Evolutionary conservation across 495 filamentous ascomycete species (phyloP), one percentile per base, ranked within the genome.

Genomic region (Aspergillus mulundensis): DNA sequence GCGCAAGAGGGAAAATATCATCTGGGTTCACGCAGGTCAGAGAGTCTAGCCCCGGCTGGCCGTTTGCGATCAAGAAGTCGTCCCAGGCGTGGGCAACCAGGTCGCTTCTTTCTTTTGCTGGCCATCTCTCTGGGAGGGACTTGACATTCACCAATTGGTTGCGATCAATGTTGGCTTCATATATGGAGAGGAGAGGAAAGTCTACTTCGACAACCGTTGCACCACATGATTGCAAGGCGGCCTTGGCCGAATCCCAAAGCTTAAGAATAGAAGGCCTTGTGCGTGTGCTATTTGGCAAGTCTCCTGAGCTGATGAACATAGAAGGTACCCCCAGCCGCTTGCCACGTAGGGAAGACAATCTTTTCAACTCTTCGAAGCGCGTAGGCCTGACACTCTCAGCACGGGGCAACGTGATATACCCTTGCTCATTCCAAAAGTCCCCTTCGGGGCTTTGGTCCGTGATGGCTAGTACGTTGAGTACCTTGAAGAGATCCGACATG

Each of bases 381-480:
- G 54, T 16, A 23, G 70, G 70, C 24, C 68, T 65, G 18, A 73
- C 50, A 24, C 43, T 20, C 5, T 61, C 25, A 10, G 68, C 51
- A 10, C 65, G 62, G 18, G 70, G 70, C 5, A 73, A 23, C 1
- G 56, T n/a, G 10, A 71, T 38, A 15, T 70, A 36, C 5, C 48
- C 53, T 16, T 73, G 68, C 20, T 73, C 66, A 18, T 70, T 69
- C 56, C 67, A 73, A 42, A 71, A 73, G 43, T 73, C 70, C 4
- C 70, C 70, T 4, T 20, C 7, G 6, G 68, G 66, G 6, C 54
- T 50, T 7, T 57, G 7, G 50, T 73, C 70, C 0, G 57, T 49
- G 3, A 62, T 64, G 7, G 65, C 68, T 40, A 73, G 36, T 15
- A 71, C 65, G 47, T 73, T 65, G 12, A 71, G 66, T 7, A 73